phyloP scores from a whole-genome alignment of 352 stramenopile species.

The Globisporangium lucens region DNA sequence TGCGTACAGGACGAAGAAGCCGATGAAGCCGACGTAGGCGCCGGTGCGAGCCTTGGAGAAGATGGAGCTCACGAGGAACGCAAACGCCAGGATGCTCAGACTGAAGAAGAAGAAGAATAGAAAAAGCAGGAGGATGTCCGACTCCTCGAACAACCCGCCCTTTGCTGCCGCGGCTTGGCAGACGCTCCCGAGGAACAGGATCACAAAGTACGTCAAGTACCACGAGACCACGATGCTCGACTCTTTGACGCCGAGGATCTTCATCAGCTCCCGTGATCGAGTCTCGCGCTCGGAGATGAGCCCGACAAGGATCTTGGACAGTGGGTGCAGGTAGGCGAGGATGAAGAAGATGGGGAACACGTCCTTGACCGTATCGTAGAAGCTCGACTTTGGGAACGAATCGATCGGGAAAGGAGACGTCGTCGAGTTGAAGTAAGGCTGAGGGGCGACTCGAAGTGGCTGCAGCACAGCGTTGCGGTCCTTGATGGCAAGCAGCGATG shows the following conservation, averaged over 20 bases:
- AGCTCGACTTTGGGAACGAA: conserved; percentile 36
- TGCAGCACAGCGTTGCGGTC: conserved; percentile 20
- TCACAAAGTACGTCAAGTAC: conserved; percentile 85
- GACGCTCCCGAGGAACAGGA: conserved; percentile 66
- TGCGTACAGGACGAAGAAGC: conserved; percentile 86
- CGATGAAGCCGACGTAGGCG: conserved; percentile 21
- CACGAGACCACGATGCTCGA: conserved; percentile 59
- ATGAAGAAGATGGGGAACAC: conserved; percentile 87
- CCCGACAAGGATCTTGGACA: conserved; percentile 74
- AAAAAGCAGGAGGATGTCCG: conserved; percentile 18
- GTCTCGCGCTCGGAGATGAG: conserved; percentile 92
- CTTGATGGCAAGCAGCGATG: neutral
- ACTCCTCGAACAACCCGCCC: conserved; percentile 37
- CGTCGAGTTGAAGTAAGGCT: conserved; percentile 33
- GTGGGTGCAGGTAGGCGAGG: conserved; percentile 85
- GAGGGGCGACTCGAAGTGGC: conserved; percentile 37
- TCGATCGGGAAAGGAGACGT: conserved; percentile 41
- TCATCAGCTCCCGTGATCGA: conserved; percentile 86
- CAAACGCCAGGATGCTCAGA: conserved; percentile 44
- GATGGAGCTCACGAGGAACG: conserved; percentile 64
- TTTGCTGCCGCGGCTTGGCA: conserved; percentile 45
- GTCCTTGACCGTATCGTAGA: conserved; percentile 54
- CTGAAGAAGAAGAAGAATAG: conserved; percentile 71
- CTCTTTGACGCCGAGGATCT: conserved; percentile 87
- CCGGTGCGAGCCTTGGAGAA: conserved; percentile 70